These are phyloP conservation scores for Lichenothelia convexa DNA, from an alignment of 495 filamentous ascomycete species.

Conservation along the genomic window DNA sequence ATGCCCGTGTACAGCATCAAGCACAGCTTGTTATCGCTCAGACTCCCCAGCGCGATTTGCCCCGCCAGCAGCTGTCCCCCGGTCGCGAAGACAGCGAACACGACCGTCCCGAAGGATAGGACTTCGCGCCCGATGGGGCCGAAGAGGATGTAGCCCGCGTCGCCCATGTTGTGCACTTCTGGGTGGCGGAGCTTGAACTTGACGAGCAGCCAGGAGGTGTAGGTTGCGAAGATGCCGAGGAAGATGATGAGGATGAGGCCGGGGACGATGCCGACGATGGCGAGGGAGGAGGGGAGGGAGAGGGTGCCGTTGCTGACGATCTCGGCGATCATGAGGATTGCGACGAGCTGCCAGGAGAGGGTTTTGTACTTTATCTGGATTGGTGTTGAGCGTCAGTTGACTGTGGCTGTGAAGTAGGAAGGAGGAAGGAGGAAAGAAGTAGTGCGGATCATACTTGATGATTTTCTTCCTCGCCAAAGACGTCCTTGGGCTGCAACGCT, in stretches of 20 bases:
- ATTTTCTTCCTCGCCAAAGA: slow-evolving; percentile 18
- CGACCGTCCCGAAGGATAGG: slow-evolving; percentile 16
- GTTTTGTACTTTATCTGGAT: slow-evolving; percentile 38
- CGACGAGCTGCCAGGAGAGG: slow-evolving; percentile 33
- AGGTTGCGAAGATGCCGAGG: slow-evolving; percentile 22
- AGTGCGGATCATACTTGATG: slow-evolving; percentile 12
- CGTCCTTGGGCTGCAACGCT: too few species aligned
- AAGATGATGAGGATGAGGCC: slow-evolving; percentile 25
- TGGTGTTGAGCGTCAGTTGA: neutral
- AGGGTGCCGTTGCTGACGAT: slow-evolving; percentile 44
- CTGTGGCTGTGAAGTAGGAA: neutral
- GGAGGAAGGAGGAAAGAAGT: neutral
- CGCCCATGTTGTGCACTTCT: slow-evolving; percentile 22
- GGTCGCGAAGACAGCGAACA: slow-evolving; percentile 26
- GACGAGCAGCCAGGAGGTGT: slow-evolving; percentile 23
- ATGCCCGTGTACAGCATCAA: slow-evolving; percentile 27
- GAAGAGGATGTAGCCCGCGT: slow-evolving; percentile 19
- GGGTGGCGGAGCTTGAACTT: slow-evolving; percentile 28
- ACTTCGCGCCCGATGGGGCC: slow-evolving; percentile 17
- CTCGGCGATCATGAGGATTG: slow-evolving; percentile 43
- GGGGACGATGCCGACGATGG: slow-evolving; percentile 37
- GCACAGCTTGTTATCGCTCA: slow-evolving; percentile 24
- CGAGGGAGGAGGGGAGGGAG: slow-evolving; percentile 34
- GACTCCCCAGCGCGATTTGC: slow-evolving; percentile 20
- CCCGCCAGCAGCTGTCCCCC: slow-evolving; percentile 25